These are phyloP conservation scores for Ustilago xerochloae DNA, from an alignment of 1,284 basidiomycete species.

Conservation along the genomic window DNA sequence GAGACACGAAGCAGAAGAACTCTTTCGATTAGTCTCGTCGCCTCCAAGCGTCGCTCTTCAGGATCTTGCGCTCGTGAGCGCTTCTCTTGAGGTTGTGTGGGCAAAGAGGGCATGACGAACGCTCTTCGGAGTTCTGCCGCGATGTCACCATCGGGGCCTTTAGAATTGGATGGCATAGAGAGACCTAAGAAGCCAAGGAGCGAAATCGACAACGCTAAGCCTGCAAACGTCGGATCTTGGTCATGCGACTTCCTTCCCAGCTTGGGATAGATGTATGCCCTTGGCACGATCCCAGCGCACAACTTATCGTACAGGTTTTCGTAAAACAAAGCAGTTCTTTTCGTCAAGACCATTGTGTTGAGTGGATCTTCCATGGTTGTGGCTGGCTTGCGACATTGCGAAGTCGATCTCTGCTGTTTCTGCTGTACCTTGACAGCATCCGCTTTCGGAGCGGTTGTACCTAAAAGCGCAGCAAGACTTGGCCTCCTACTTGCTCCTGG, in stretches of 20 bases:
- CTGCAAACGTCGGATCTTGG: slow-evolving; percentile 47
- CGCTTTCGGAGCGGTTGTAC: not conserved
- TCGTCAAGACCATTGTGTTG: slow-evolving; percentile 55
- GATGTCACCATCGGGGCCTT: not conserved
- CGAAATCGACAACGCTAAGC: slow-evolving; percentile 51
- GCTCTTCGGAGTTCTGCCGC: not conserved
- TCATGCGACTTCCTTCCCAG: slow-evolving; percentile 48
- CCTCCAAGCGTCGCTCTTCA: not conserved
- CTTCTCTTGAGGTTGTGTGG: not conserved
- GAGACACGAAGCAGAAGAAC: slow-evolving; percentile 19
- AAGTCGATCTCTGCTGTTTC: too few species aligned
- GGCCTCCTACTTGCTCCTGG: slow-evolving; percentile 9
- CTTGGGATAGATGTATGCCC: slow-evolving; percentile 47
- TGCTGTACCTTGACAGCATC: not conserved
- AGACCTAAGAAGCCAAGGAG: slow-evolving; percentile 40
- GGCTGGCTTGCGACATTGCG: not conserved
- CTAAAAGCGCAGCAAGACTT: slow-evolving; percentile 11
- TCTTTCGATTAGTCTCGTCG: slow-evolving; percentile 13
- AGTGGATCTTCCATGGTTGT: slow-evolving; percentile 15
- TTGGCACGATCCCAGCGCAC: slow-evolving; percentile 49
- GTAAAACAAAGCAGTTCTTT: slow-evolving; percentile 57
- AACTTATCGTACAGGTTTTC: slow-evolving; percentile 57
- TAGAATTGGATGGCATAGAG: slow-evolving; percentile 2
- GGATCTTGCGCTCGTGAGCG: slow-evolving; percentile 1
- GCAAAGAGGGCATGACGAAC: slow-evolving; percentile 31